Evolutionary conservation across 106 monocot species (phyloP), one percentile per base, ranked within the genome.

Genomic region (Triglochin maritima): DNA sequence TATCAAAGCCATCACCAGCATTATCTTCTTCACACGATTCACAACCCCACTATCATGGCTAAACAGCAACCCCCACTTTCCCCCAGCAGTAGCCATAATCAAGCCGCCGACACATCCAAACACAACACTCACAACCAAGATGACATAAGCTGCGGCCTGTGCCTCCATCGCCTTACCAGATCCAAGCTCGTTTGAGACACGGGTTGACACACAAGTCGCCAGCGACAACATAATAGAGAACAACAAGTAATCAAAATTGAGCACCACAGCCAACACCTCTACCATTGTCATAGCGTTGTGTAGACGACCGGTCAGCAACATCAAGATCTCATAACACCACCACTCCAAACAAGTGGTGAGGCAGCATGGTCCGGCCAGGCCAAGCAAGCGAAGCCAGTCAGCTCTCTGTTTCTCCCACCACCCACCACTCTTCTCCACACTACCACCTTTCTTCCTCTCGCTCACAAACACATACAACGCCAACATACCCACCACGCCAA

Each of bases 301-400:
- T 43, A 93, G 79, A 13, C 81, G 60, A 42, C 93, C 88, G 2
- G 85, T 72, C 16, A 88, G 74, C 56, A 93, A 68, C 29, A 84
- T 67, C 41, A 88, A 64, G 7, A 88, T 93, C 76, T 93, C 88
- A 60, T 84, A 93, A 71, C 83, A 88, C 86, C 93, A 93, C 92
- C 88, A 88, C 52, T 89, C 89, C 15, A 89, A 77, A 70, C 92
- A 98, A 2, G 71, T 71, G 47, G 75, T 72, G 41, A 85, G 63
- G 75, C 84, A 84, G 71, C 84, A 84, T 4, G 65, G 80, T 4
- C 74, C 77, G 11, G 80, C 64, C 47, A 84, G 77, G 43, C 69
- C 50, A 7, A 80, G 57, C 43, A 84, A 61, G 5, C 62, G 62
- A 4, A 58, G 4, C 84, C 84, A 80, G 47, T 80, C 80, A 9